These are phyloP conservation scores for Solanum gracilifrons DNA, from an alignment of 257 asterid genomes.

Conservation along the genomic window DNA sequence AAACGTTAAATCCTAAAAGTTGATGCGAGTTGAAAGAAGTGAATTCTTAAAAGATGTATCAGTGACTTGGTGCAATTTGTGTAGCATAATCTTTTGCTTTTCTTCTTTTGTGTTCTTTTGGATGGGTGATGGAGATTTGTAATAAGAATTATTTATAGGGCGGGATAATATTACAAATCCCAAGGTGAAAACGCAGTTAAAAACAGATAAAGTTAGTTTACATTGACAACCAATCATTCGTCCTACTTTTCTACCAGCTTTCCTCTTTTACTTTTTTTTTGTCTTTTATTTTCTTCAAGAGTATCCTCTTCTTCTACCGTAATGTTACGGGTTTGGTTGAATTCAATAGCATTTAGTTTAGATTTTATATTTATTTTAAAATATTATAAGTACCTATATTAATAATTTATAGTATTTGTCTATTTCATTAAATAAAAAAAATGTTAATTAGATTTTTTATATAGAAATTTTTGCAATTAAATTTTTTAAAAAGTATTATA, in stretches of 20 bases:
- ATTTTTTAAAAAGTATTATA: rapidly evolving
- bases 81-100: not conserved
- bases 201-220: conserved; percentile 7
- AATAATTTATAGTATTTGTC: too few species aligned
- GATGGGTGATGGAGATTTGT: not conserved
- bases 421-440: too few species aligned
- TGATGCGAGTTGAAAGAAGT: too few species aligned
- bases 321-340: not conserved
- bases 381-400: too few species aligned
- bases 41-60: not conserved
- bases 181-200: conserved; percentile 8
- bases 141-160: not conserved
- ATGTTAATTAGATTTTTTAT: too few species aligned
- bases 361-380: not conserved
- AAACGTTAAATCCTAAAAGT: not conserved
- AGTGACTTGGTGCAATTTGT: not conserved
- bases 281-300: not conserved
- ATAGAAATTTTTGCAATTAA: too few species aligned
- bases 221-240: not conserved
- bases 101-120: not conserved
- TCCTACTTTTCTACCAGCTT: not conserved
- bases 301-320: not conserved
- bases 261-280: not conserved
- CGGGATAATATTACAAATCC: conserved; percentile 11
- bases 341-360: not conserved